phyloP scores from a whole-genome alignment of 2,329 filamentous ascomycete species.

The Microdochium nivale region DNA sequence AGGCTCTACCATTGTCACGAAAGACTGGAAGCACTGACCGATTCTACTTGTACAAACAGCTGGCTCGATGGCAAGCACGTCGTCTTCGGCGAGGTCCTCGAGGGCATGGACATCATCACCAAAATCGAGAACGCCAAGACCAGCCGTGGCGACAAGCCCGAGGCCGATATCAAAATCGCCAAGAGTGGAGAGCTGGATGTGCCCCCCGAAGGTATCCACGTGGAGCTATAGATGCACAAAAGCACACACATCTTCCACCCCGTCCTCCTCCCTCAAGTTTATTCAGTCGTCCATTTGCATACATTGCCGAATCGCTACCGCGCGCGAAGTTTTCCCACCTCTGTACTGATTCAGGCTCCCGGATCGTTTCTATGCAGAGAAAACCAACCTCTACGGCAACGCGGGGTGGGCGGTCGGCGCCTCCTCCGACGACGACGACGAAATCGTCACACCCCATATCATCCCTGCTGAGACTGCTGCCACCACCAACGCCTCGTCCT shows the following conservation, averaged over 20 bases:
- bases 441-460: conserved; percentile 9
- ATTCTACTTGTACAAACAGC: conserved; percentile 26
- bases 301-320: conserved; percentile 14
- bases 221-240: conserved; percentile 60
- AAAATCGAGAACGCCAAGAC: conserved; percentile 69
- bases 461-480: conserved; percentile 15
- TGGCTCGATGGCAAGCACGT: conserved; percentile 83
- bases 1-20: conserved; percentile 3
- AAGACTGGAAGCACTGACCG: not conserved
- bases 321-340: conserved; percentile 11
- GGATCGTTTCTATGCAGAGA: conserved; percentile 12
- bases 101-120: conserved; percentile 74
- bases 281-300: conserved; percentile 11
- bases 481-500: conserved; percentile 7
- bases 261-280: conserved; percentile 15
- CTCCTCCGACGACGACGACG: conserved; percentile 24
- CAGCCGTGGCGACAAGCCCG: conserved; percentile 58
- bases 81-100: conserved; percentile 81
- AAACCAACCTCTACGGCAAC: conserved; percentile 23
- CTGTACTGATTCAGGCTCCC: conserved; percentile 20
- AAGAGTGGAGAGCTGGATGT: conserved; percentile 81
- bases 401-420: conserved; percentile 28
- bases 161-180: conserved; percentile 61
- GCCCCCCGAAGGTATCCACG: conserved; percentile 85
- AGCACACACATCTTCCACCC: conserved; percentile 14